Evolutionary conservation across 2,329 filamentous ascomycete genomes (phyloP), one percentile per base, ranked within the genome.

Genomic region (Calcarisporium arbuscula): DNA sequence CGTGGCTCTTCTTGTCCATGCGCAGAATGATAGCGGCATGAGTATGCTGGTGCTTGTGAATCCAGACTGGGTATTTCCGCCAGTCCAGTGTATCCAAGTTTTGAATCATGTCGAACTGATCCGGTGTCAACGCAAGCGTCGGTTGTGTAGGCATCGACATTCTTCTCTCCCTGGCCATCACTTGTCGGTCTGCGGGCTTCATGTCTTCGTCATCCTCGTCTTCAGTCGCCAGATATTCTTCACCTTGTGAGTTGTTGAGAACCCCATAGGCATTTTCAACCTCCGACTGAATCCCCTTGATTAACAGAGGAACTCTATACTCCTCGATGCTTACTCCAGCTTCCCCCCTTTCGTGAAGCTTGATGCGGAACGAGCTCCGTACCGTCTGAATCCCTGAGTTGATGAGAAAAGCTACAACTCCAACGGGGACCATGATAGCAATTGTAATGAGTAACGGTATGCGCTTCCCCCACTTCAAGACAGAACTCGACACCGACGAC

Each of bases 21-120:
- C 90, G 74, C 22, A 94, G 80, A 43, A 96, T 85, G 30, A 96
- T 94, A 4, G 89, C 89, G 0, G 89, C 90, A 58, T 96, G 90
- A 40, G 77, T 85, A 54, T 95, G 86, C n/a, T 70, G 64, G 35
- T 78, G 72, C 6, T 88, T 83, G 44, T 83, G 82, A 25, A 92
- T 89, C 61, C 82, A 80, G 4, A 89, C 76, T 1, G 72, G 75
- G 44, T 76, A 80, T 54, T 81, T 83, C 30, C 69, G 66, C 72
- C 76, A 82, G 5, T 70, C 68, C 3, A 81, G 53, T n/a, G 57
- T 54, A 48, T 96, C 79, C 31, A 96, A 65, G 8, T 78, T 75
- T 19, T 82, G 71, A 42, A 95, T 84, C 76, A 95, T 95, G 31
- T 74, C 70, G 54, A 95, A 94, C 60, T 96, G 90, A 30, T 79